Evolutionary conservation across 176 grass and related monocot genomes (phyloP), one percentile per base, ranked within the genome.

Genomic region (Raddia distichophylla): DNA sequence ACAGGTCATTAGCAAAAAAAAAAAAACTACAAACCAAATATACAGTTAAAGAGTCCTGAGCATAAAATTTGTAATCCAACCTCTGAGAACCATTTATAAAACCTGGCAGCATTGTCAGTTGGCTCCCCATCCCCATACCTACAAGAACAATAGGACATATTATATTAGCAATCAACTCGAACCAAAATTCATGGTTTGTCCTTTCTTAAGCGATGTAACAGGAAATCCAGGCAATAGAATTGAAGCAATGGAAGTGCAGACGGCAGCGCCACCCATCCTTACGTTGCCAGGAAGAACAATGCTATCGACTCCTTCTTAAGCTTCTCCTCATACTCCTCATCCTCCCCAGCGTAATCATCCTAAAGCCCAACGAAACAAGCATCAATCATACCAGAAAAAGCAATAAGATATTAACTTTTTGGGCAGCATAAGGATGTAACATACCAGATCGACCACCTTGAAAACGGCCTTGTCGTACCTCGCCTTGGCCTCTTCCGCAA

Each of bases 111-210:
- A 45, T 98, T 98, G 64, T 98, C 93, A 10, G 96, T 98, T 69
- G 96, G 96, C 67, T 98, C 89, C 7, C 96, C 93, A 48, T 95
- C 96, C 58, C 90, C 93, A n/a, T 98, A 98, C 3, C 93, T 98
- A 58, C 32, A 86, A 80, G 0, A 45, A 44, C 18, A 87, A 49
- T 0, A 74, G 27, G 20, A 37, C 57, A 56, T 13, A 79, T 80
- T 53, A 56, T 13, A 79, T 80, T 53, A 83, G 13, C 14, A 51
- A 50, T 27, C 27, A 54, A 59, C 18, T 34, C 2, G 8, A 80
- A 58, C 8, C 1, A 45, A 69, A 69, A 43, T 42, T 3, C 32
- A 77, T 16, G 16, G 40, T 22, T 35, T 51, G 7, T 19, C 19
- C 33, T 55, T 6, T 0, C 19, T 56, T 9, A 64, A 67, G 10